Evolutionary conservation across 1,139 yeast species (phyloP), one percentile per base, ranked within the genome.

Genomic region (Pichia sp.): DNA sequence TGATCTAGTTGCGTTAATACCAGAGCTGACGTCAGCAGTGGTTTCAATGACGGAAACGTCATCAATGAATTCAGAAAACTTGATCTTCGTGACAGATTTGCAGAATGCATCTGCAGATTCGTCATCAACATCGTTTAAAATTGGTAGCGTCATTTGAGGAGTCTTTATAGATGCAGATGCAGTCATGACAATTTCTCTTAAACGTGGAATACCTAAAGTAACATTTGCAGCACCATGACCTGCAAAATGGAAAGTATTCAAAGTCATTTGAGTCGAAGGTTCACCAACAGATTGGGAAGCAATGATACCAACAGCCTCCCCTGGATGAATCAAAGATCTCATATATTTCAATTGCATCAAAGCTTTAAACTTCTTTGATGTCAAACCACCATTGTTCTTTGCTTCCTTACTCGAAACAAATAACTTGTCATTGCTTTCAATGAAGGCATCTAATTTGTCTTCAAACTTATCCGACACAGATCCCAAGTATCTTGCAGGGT

Each of bases 211-310:
- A 87, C 99, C 99, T 68, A 95, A 80, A 1, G 99, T 95, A 63
- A 95, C 99, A 73, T 95, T 95, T 51, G 99, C 99, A 57, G 99
- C 99, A 82, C 99, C 99, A 76, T 95, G 99, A 71, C 99, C 99
- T 64, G 99, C 99, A 69, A 95, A 95, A 77, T 95, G 99, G 95
- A 95, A 95, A 54, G 99, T 95, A 73, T 95, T 95, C 68, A 95
- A 81, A 23, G 99, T 95, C 99, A 95, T 95, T 77, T 95, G 99
- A 6, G 99, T 95, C 4, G 98, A 90, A 52, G 99, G 99, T 74
- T 95, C 99, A 75, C 99, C 99, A 70, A 95, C 86, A 55, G 98
- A 92, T 75, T 95, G 98, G 44, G 98, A 88, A 8, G 99, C 99
- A 74, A 95, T 87, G 68, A 95, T 92, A 73, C 99, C 99, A 56